Base-by-base conservation (phyloP, 2,329 filamentous ascomycete genomes). In the Sarocladium oryzae region DNA sequence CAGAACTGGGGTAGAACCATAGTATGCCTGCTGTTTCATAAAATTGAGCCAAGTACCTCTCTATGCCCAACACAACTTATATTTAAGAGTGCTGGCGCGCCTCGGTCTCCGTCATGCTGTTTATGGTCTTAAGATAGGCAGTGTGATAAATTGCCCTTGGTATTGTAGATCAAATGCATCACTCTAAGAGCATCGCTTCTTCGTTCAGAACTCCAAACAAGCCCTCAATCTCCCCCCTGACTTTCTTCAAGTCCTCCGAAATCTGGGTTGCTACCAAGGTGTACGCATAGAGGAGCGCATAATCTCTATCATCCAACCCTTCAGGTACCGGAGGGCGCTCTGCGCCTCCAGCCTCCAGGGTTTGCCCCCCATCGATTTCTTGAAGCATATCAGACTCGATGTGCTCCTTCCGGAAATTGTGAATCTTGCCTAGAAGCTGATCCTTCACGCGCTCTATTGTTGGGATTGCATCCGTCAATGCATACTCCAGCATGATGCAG, bases 401-500 rank as follows among this genome's bases (percentile, higher is more conserved):
- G 51, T 84, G 81, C 51, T 85, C 82, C 63, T 88, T 85, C 52
- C 92, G 77, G 67, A 93, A 97, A 61, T 86, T 82, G 60, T 95
- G 93, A 35, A 96, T 87, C 68, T 89, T 92, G 18, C 89, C 87
- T 20, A 99, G 75, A 41, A 97, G 72, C 53, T 88, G 77, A 63
- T 99, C 91, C 56, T 93, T 81, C 36, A 85, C 83, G 63, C 87
- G 82, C 48, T 87, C 82, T 28, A 95, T 87, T 55, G 85, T 90
- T 0, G 93, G 93, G 37, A 97, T 76, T 11, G 88, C 88, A 62
- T 96, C 90, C 32, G 87, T 92, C 53, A 99, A 76, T 0, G 93
- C 91, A 60, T 96, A 97, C 68, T 96, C 91, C 8, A 97, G 78
- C 75, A 95, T 96, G 71, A 97, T 83, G 13, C 88, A 95, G 37